Percentiles rank a stretch among this genome's conserved stretches.
Evolutionary conservation across 2,329 filamentous ascomycete species (phyloP).

Genomic region (Fusarium decemcellulare): DNA sequence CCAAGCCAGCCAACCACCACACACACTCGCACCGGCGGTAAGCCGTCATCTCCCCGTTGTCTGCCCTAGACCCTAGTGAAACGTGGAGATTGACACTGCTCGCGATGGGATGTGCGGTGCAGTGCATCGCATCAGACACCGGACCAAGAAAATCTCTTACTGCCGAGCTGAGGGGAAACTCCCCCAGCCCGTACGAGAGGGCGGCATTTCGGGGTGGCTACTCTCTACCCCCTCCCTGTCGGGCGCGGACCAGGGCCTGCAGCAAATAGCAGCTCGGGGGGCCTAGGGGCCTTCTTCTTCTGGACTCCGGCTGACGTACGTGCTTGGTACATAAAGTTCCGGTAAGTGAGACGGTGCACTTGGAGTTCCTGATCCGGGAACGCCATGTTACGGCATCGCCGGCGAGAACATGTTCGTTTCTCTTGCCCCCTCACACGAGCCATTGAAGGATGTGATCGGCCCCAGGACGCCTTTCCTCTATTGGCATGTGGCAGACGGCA

Average conservation of each 20-base stretch:
- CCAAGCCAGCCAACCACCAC: no score
- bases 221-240: background rate
- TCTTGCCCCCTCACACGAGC: background rate
- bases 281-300: background rate
- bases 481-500: conserved; percentile 13
- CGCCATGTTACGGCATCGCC: background rate
- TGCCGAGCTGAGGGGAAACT: background rate
- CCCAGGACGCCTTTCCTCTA: conserved; percentile 3
- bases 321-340: background rate
- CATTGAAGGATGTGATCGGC: background rate
- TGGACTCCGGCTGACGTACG: conserved; percentile 4
- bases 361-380: background rate
- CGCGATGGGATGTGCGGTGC: background rate
- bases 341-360: background rate
- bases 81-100: background rate
- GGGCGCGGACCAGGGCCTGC: background rate
- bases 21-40: background rate
- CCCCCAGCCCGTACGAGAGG: background rate
- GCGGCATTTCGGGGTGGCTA: background rate
- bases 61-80: background rate
- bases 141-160: background rate
- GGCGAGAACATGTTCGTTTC: background rate
- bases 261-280: background rate
- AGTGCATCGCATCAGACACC: background rate
- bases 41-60: background rate